Percentiles rank a stretch among this genome's conserved stretches.
phyloP scores from a whole-genome alignment of 2,329 filamentous ascomycete species.

The Stromatinia cepivora region DNA sequence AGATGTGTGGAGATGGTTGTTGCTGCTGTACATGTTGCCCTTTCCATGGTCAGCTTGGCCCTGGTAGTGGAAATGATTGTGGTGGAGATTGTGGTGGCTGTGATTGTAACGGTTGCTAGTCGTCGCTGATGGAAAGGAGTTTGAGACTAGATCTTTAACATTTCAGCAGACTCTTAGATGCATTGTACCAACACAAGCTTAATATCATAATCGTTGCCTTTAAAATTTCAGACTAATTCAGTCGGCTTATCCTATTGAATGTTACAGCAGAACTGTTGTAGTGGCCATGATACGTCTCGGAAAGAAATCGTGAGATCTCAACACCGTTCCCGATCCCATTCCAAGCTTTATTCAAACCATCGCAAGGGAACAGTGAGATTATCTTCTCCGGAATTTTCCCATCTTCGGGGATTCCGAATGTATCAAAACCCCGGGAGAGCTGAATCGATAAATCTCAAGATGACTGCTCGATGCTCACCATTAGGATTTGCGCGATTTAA shows the following conservation, averaged over 20 bases:
- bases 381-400: neutral
- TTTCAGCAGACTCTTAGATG: neutral
- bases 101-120: neutral
- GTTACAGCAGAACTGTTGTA: neutral
- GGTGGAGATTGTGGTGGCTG: neutral
- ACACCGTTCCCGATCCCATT: neutral
- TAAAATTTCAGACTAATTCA: neutral
- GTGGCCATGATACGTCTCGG: neutral
- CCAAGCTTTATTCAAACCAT: neutral
- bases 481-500: conserved; percentile 11
- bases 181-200: too few relatives aligned
- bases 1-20: accelerated
- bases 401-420: neutral
- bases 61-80: neutral
- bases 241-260: neutral
- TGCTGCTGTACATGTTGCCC: neutral
- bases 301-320: neutral
- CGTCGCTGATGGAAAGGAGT: neutral
- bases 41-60: neutral
- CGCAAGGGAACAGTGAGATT: too few relatives aligned
- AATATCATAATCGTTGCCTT: neutral
- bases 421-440: neutral
- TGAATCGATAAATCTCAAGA: neutral
- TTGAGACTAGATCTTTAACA: neutral
- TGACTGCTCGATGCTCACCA: neutral